Conservation (phyloP, 306 rosid species). For the Gillenia trifoliata region DNA sequence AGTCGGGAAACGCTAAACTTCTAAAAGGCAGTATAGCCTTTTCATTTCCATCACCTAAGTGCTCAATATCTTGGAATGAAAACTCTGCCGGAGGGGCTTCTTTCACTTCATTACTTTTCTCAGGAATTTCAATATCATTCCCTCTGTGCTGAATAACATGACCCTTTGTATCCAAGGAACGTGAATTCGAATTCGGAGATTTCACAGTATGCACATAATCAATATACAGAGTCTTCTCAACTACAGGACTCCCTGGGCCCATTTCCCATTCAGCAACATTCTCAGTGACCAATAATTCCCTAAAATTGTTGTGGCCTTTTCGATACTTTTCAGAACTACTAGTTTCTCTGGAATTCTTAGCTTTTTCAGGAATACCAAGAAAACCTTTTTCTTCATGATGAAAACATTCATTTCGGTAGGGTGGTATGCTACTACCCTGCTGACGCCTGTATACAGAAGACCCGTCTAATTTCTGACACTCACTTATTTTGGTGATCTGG, state of each 20-base stretch:
- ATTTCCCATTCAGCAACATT: slow-evolving; percentile 21
- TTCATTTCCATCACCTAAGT: slow-evolving; percentile 20
- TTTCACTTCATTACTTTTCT: slow-evolving; percentile 25
- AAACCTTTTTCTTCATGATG: slow-evolving; percentile 26
- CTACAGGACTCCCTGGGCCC: slow-evolving; percentile 37
- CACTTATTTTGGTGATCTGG: slow-evolving; percentile 11
- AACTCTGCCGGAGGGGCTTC: slow-evolving; percentile 26
- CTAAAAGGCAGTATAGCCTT: slow-evolving; percentile 23
- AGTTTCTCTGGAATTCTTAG: slow-evolving; percentile 18
- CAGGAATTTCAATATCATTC: slow-evolving; percentile 24
- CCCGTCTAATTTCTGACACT: slow-evolving; percentile 14
- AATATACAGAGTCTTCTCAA: slow-evolving; percentile 75
- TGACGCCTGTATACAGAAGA: slow-evolving; percentile 2
- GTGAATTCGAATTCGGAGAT: slow-evolving; percentile 38
- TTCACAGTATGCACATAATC: slow-evolving; percentile 51
- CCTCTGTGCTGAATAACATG: slow-evolving; percentile 18
- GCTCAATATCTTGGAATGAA: slow-evolving; percentile 37
- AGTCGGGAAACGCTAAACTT: slow-evolving; percentile 36
- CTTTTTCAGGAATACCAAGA: slow-evolving; percentile 34
- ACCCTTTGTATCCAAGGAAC: slow-evolving; percentile 36
- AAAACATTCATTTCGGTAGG: slow-evolving; percentile 26
- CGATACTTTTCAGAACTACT: slow-evolving; percentile 26
- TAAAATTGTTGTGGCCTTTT: slow-evolving; percentile 33
- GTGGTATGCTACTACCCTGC: slow-evolving; percentile 13
- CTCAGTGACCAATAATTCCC: slow-evolving; percentile 30